Evolutionary conservation across 2,329 filamentous ascomycete species (phyloP), one percentile per base, ranked within the genome.

Genomic region (Teratosphaeria nubilosa): DNA sequence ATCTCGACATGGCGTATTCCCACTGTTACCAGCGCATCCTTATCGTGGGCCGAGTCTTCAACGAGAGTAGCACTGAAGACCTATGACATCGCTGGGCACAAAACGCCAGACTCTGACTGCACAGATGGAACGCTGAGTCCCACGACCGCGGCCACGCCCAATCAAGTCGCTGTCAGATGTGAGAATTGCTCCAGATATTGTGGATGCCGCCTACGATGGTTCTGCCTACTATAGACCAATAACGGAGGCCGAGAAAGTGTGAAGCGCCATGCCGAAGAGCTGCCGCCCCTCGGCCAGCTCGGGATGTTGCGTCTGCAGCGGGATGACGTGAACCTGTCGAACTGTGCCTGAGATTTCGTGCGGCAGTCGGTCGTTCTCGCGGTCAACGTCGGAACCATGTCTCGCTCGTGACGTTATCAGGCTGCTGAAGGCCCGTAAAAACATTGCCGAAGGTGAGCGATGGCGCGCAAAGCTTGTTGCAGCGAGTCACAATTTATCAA

Each of bases 301-400:
- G 51, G 41, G 2, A 48, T 9, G 16, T 22, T 22, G 41, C 41
- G 24, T 13, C 16, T 14, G 22, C 22, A 4, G 10, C 51, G 51
- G 24, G 22, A 53, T 53, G 51, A 53, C 51, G 51, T 22, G 25
- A 53, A 13, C 1, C 14, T 32, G 22, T 22, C 24, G 51, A 16
- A 30, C 1, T 10, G 41, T 48, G n/a, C 41, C 41, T 48, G 41
- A 22, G 22, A 5, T 48, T 48, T 20, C n/a, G 9, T 30, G 24
- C 9, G 1, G 14, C 51, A 5, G 51, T 53, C 51, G 16, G 31
- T 31, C 27, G 14, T 34, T 16, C 53, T 55, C 50, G 55, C 58
- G 60, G 53, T 37, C 60, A 62, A 62, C 56, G 53, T 58, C 60
- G 60, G 60, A 58, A 48, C 6, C 16, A 48, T 48, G 41, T 48